Percentiles rank a stretch among this genome's conserved stretches.
Evolutionary conservation across 306 rosid species (phyloP).

Genomic region (Herpetospermum pedunculosum): DNA sequence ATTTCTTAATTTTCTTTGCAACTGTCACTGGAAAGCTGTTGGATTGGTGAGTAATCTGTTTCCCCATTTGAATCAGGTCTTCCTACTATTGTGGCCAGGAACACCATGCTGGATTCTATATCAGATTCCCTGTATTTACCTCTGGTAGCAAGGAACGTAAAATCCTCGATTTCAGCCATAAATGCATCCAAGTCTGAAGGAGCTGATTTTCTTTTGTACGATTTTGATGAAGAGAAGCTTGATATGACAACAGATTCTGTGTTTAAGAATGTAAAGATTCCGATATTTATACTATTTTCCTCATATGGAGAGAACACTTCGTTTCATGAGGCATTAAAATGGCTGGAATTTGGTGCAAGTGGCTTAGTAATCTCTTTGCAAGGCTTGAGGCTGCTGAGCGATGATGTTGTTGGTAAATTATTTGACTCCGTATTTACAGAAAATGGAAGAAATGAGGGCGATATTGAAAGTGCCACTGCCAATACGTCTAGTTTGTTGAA

Average conservation of each 20-base stretch:
- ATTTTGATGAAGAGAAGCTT: conserved; percentile 21
- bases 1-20: background rate
- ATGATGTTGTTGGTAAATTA: conserved; percentile 28
- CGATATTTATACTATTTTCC: conserved; percentile 36
- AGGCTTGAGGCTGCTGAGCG: conserved; percentile 35
- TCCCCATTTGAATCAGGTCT: conserved; percentile 41
- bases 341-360: conserved; percentile 62
- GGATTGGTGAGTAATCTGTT: background rate
- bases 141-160: conserved; percentile 74
- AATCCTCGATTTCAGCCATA: conserved; percentile 45
- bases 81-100: conserved; percentile 88
- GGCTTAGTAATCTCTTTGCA: conserved; percentile 62
- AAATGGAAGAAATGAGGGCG: conserved; percentile 19
- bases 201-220: conserved; percentile 81
- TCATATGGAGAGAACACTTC: conserved; percentile 23
- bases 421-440: conserved; percentile 23
- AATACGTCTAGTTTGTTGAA: conserved; percentile 13
- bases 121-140: conserved; percentile 72
- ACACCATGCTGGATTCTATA: conserved; percentile 63
- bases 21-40: background rate
- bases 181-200: conserved; percentile 81
- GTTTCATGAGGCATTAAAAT: conserved; percentile 30
- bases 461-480: conserved; percentile 6
- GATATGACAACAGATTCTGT: conserved; percentile 27
- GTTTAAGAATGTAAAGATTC: conserved; percentile 62